phyloP scores from a whole-genome alignment of 2,329 filamentous ascomycete genomes.

The Fonsecaea multimorphosa region DNA sequence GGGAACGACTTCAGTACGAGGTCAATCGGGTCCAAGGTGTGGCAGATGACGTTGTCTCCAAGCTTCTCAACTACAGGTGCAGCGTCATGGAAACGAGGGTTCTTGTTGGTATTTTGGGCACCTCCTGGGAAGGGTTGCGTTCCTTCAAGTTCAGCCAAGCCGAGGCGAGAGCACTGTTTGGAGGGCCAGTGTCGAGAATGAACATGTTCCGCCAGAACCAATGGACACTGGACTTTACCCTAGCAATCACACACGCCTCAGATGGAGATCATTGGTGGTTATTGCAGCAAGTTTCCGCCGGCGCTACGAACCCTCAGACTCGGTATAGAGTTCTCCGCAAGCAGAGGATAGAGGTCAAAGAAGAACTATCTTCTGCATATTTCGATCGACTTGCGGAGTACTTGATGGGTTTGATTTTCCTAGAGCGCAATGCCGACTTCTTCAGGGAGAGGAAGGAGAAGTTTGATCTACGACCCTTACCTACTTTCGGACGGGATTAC shows the following conservation, averaged over 20 bases:
- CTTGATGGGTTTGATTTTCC: constrained; percentile 31
- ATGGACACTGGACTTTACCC: constrained; percentile 76
- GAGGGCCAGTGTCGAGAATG: constrained; percentile 67
- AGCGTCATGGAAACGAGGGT: constrained; percentile 33
- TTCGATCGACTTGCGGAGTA: constrained; percentile 36
- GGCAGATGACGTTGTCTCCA: constrained; percentile 47
- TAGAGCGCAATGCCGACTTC: constrained; percentile 33
- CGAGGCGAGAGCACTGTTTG: constrained; percentile 65
- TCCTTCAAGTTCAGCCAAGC: constrained; percentile 45
- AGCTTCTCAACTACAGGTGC: constrained; percentile 41
- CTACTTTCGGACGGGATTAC: constrained; percentile 26
- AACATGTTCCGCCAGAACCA: constrained; percentile 72
- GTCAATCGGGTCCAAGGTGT: constrained; percentile 64
- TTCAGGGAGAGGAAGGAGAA: constrained; percentile 23
- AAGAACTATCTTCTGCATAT: constrained; percentile 31
- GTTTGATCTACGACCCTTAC: constrained; percentile 28
- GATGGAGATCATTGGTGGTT: constrained; percentile 82
- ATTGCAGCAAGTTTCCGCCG: constrained; percentile 47
- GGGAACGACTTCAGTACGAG: constrained; percentile 65
- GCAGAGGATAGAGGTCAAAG: constrained; percentile 30
- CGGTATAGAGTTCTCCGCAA: constrained; percentile 28
- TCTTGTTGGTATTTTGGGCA: constrained; percentile 24
- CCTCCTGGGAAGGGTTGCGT: constrained; percentile 50
- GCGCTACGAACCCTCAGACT: constrained; percentile 4
- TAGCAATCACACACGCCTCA: constrained; percentile 73